Evolutionary conservation across 108 stramenopile species (phyloP), one percentile per base, ranked within the genome.

Genomic region (Cylindrotheca fusiformis): DNA sequence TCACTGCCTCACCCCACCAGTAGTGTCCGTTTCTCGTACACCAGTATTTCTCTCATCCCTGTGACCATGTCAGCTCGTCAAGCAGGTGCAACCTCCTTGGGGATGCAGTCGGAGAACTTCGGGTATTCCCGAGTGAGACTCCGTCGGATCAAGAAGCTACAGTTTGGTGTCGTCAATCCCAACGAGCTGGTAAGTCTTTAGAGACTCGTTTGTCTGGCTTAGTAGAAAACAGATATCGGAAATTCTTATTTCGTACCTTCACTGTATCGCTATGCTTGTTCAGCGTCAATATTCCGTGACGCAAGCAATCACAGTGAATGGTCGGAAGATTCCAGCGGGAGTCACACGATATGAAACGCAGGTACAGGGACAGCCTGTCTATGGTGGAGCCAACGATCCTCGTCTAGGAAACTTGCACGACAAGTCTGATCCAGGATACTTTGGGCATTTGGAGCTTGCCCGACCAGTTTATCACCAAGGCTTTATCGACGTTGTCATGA

Each of bases 391-490:
- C 48, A 95, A 96, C 61, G 99, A 99, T 68, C 98, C 99, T 21
- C 85, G 97, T 44, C 84, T 99, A 65, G 99, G 99, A 21, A 78
- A 71, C 64, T 69, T 93, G 49, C 89, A 88, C 46, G 89, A 92
- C 75, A 81, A 93, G 67, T 94, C 95, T 36, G 91, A 97, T 69
- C 98, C 97, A 2, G 97, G 98, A 59, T 95, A 99, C 72, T 99
- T 99, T 67, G 98, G 98, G 17, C 98, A 99, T 83, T 84, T 99
- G 54, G 96, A 99, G 63, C 72, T 98, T 48, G 96, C 97, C 36
- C 65, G 85, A 32, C 96, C 98, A 20, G 97, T 98, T 33, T 99
- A 95, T 65, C 99, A 99, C 68, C 82, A 92, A 60, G 99, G 99
- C 28, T 98, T 97, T 58, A 65, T 98, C 60, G 83, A 97, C 58